A percentile compares a stretch with the other conserved stretches of the same genome.
Conservation (phyloP, 345 rosid genomes). For the Eucalyptus virginea region DNA sequence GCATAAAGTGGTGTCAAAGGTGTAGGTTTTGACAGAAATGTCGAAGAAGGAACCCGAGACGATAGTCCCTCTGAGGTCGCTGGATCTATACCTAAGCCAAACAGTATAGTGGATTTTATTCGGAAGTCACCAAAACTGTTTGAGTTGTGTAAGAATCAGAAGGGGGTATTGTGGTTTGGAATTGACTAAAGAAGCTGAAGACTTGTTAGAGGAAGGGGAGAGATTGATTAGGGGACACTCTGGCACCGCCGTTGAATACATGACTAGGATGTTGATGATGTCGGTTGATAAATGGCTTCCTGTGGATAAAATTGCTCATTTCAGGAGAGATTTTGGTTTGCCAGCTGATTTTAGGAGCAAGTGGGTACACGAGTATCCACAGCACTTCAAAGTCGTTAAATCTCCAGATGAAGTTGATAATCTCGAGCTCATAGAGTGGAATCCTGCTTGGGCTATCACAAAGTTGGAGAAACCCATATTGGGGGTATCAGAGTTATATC, state of each 20-base stretch:
- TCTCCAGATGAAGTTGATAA: slow-evolving; percentile 27
- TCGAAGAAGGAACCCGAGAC: slow-evolving; percentile 59
- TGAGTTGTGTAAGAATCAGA: slow-evolving; percentile 56
- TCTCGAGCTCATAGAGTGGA: slow-evolving; percentile 76
- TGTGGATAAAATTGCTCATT: slow-evolving; percentile 54
- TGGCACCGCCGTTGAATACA: slow-evolving; percentile 53
- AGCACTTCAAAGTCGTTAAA: slow-evolving; percentile 47
- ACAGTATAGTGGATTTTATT: neutral
- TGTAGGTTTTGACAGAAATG: slow-evolving; percentile 41
- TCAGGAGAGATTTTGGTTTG: slow-evolving; percentile 74
- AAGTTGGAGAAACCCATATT: slow-evolving; percentile 66
- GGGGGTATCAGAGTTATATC: too few species aligned
- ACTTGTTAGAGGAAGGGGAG: slow-evolving; percentile 46
- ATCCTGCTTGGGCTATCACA: slow-evolving; percentile 72
- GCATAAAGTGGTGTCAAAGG: slow-evolving; percentile 52
- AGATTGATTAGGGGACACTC: slow-evolving; percentile 42
- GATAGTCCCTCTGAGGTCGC: slow-evolving; percentile 40
- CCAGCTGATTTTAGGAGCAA: slow-evolving; percentile 58
- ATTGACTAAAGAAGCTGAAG: slow-evolving; percentile 54
- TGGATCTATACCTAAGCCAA: slow-evolving; percentile 33
- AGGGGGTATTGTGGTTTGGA: slow-evolving; percentile 49
- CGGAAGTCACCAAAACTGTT: slow-evolving; percentile 4
- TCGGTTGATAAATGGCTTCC: slow-evolving; percentile 48
- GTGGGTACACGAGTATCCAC: slow-evolving; percentile 61
- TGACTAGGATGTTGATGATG: slow-evolving; percentile 77